Evolutionary conservation across 306 rosid genomes (phyloP), one percentile per base, ranked within the genome.

Genomic region (Cicer arietinum): DNA sequence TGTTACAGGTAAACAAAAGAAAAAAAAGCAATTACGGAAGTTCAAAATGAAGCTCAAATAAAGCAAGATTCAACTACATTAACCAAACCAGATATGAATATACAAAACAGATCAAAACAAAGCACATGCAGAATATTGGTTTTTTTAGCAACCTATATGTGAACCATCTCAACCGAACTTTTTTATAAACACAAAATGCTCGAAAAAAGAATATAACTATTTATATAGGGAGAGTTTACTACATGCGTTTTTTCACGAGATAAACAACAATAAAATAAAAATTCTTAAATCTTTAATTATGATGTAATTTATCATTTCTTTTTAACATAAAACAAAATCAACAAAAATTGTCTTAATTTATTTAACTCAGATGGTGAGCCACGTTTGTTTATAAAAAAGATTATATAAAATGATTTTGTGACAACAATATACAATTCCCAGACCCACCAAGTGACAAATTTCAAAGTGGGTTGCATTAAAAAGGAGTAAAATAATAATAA

Each of bases 91-190:
- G 0, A 37, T 17, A 10, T 48, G 62, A 11, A 20, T 3, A 22
- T 46, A 46, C 7, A 25, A 61, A 37, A 74, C 7, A 6, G 25
- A 40, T 63, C 6, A 51, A 50, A 75, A 65, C 25, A 25, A 18
- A 43, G 40, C 74, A 76, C 67, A 43, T 53, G 68, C 9, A 44
- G 47, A 22, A 13, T 20, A 1, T 44, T 0, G 52, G 17, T 22
- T 76, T 40, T 40, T 75, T 20, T 9, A 50, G 12, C 35, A 75
- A 61, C 42, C 40, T 20, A 22, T 7, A 42, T 25, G 54, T 50
- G 57, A 6, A 64, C 54, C 73, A 10, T 64, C 64, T 41, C 54
- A 61, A 74, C 35, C 63, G 22, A 53, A 59, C 30, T 57, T 59
- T 18, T 22, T 14, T 14, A 75, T 58, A 9, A 60, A 60, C 71